Evolutionary conservation across 768 basidiomycete species (phyloP).

Genomic region (Russula olivacea): DNA sequence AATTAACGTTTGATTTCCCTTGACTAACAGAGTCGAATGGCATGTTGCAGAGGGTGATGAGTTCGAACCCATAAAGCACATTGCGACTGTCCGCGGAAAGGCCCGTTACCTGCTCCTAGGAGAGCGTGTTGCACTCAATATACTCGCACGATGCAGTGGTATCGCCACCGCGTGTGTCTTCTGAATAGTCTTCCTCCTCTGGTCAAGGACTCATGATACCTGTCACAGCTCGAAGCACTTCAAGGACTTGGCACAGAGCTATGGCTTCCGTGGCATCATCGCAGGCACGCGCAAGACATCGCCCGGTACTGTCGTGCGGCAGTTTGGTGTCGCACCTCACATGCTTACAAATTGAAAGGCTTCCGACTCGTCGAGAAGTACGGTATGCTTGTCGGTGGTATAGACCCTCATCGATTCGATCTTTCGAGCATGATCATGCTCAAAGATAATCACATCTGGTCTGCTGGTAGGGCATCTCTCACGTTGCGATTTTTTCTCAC

Average conservation of each 20-base stretch:
- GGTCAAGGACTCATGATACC: neutral
- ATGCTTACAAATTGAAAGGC: slow-evolving; percentile 39
- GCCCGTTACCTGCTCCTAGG: slow-evolving; percentile 82
- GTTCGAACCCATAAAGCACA: slow-evolving; percentile 74
- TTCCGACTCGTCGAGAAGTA: slow-evolving; percentile 98
- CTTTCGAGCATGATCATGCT: slow-evolving; percentile 99
- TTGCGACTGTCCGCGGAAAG: slow-evolving; percentile 89
- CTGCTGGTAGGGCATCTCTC: slow-evolving; percentile 55
- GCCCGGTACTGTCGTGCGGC: neutral
- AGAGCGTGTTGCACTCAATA: slow-evolving; percentile 89
- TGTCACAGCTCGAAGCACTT: slow-evolving; percentile 68
- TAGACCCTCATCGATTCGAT: slow-evolving; percentile 93
- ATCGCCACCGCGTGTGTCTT: slow-evolving; percentile 84
- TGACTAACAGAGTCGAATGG: slow-evolving; percentile 81
- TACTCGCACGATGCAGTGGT: slow-evolving; percentile 91
- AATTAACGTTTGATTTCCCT: neutral
- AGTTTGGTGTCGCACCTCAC: neutral
- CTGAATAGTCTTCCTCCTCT: neutral
- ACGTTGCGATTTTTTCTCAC: slow-evolving; percentile 31
- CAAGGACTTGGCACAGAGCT: slow-evolving; percentile 70
- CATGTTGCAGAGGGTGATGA: slow-evolving; percentile 79
- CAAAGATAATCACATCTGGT: slow-evolving; percentile 99
- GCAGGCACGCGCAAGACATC: neutral
- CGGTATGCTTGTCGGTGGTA: slow-evolving; percentile 95
- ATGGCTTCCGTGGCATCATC: slow-evolving; percentile 45